Conservation (phyloP, 306 rosid genomes). For the Adenanthera pavonina region DNA sequence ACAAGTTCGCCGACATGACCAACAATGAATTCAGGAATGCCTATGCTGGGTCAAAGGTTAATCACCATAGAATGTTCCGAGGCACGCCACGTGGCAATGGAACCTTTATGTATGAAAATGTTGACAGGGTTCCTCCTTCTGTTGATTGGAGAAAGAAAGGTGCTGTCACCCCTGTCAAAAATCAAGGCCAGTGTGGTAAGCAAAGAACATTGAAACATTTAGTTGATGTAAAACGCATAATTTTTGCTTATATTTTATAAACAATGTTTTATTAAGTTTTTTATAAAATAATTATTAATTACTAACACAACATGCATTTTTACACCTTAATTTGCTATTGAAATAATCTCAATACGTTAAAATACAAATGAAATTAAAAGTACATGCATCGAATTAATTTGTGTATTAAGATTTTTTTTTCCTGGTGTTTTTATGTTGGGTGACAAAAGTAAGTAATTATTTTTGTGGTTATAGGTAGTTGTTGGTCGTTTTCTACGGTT, state of each 20-base stretch:
- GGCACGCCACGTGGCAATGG: constrained; percentile 41
- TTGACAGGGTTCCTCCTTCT: constrained; percentile 37
- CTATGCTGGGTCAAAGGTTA: constrained; percentile 53
- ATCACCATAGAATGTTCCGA: constrained; percentile 55
- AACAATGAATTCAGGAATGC: constrained; percentile 52
- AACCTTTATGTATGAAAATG: constrained; percentile 49
- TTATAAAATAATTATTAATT: no score
- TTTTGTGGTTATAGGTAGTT: constrained; percentile 44
- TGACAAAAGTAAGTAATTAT: not conserved
- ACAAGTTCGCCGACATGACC: constrained; percentile 64
- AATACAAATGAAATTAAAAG: no score
- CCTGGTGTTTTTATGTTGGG: not conserved
- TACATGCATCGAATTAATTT: not conserved
- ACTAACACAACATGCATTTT: no score
- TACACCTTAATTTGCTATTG: no score
- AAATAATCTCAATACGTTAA: no score
- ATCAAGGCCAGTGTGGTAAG: constrained; percentile 66
- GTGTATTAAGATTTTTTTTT: not conserved
- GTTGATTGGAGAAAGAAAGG: constrained; percentile 66
- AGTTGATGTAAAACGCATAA: no score
- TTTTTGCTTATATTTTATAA: no score
- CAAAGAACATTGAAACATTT: not conserved
- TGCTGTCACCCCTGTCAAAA: constrained; percentile 51
- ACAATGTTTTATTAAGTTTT: no score
- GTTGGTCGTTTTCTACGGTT: constrained; percentile 64